These are phyloP conservation scores for Monilinia polystroma DNA, from an alignment of 2,329 filamentous ascomycete genomes.

Conservation along the genomic window DNA sequence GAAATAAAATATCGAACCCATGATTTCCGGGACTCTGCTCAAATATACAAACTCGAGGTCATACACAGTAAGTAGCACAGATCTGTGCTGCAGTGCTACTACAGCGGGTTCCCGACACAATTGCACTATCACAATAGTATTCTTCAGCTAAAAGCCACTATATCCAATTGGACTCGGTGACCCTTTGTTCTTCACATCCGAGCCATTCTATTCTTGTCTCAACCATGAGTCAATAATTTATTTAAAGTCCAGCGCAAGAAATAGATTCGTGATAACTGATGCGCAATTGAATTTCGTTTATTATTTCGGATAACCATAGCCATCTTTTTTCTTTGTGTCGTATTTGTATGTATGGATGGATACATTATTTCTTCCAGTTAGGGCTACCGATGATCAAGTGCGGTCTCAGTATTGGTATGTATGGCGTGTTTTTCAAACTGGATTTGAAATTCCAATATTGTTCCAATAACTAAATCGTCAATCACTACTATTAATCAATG, in stretches of 20 bases:
- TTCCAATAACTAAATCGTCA: no score
- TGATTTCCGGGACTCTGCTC: slow-evolving; percentile 1
- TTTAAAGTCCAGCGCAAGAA: background rate
- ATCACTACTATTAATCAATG: no score
- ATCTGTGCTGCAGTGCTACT: background rate
- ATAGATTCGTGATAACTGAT: background rate
- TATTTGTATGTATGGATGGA: no score
- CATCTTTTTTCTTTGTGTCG: no score
- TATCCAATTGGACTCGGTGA: background rate
- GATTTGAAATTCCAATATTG: no score
- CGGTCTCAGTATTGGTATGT: no score
- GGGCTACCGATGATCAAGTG: no score
- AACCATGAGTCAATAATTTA: background rate
- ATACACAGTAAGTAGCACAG: slow-evolving; percentile 5
- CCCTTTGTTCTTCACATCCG: background rate
- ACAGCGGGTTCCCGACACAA: background rate
- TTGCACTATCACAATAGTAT: background rate
- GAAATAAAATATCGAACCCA: background rate
- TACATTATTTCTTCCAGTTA: no score
- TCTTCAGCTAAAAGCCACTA: background rate
- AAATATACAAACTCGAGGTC: background rate
- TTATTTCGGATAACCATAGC: background rate
- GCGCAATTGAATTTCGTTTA: background rate
- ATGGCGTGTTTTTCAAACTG: no score
- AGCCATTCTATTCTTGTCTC: background rate